Percentiles rank a stretch among this genome's conserved stretches.
Evolutionary conservation across 768 basidiomycete species (phyloP).

Genomic region (Collybiopsis luxurians): DNA sequence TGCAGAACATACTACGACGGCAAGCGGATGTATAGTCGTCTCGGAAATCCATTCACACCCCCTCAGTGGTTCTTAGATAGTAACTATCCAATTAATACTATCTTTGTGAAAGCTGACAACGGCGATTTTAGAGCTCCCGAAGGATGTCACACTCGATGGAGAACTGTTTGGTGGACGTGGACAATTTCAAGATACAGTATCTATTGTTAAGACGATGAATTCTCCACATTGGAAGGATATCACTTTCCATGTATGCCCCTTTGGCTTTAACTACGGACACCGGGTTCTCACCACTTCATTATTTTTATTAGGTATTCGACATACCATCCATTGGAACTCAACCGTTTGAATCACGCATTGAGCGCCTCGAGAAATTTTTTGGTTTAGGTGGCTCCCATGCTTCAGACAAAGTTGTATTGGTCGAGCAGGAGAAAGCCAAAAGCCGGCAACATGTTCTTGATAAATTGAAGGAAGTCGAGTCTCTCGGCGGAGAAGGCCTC

Average conservation of each 20-base stretch:
- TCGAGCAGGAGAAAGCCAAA: conserved; percentile 45
- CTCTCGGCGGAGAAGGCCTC: conserved; percentile 54
- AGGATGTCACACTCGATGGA: conserved; percentile 54
- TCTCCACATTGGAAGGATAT: conserved; percentile 56
- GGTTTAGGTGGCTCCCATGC: conserved; percentile 42
- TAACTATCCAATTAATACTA: conserved; percentile 29
- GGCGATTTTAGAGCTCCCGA: conserved; percentile 42
- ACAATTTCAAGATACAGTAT: conserved; percentile 56
- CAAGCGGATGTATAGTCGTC: conserved; percentile 48
- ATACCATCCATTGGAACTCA: conserved; percentile 45
- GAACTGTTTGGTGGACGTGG: conserved; percentile 59
- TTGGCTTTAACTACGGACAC: background rate
- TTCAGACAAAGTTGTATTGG: conserved; percentile 41
- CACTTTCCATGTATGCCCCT: conserved; percentile 45
- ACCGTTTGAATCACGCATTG: conserved; percentile 51
- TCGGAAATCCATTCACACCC: conserved; percentile 57
- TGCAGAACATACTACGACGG: conserved; percentile 54
- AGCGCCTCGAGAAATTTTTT: conserved; percentile 41
- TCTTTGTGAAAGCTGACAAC: no score
- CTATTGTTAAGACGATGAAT: conserved; percentile 56
- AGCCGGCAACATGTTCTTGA: conserved; percentile 50
- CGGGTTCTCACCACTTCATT: background rate
- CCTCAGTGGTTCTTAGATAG: conserved; percentile 58
- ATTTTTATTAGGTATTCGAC: conserved; percentile 51
- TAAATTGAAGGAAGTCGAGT: conserved; percentile 52